phyloP scores from a whole-genome alignment of 2,329 filamentous ascomycete species.

The Stagonosporopsis rhizophila region DNA sequence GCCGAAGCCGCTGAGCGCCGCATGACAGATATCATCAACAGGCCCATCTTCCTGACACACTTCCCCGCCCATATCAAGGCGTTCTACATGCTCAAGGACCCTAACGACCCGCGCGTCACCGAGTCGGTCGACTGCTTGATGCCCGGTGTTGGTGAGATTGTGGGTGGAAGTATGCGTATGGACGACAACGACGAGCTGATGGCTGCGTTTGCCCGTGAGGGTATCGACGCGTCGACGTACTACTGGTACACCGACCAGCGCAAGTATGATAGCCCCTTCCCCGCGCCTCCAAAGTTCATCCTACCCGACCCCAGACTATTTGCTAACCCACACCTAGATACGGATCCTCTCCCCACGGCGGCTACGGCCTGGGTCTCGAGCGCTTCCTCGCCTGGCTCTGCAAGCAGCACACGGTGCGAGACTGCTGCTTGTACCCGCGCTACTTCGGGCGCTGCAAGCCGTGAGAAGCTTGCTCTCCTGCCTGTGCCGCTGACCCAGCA shows the following conservation, averaged over 20 bases:
- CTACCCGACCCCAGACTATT: not conserved
- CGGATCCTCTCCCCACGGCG: conserved; percentile 88
- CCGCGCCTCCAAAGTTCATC: no score
- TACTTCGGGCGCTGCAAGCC: conserved; percentile 84
- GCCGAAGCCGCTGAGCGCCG: conserved; percentile 94
- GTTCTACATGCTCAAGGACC: conserved; percentile 97
- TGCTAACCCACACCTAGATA: conserved; percentile 64
- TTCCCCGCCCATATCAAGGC: conserved; percentile 98
- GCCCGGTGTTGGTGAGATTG: conserved; percentile 96
- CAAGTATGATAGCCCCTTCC: no score
- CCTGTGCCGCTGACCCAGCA: not conserved
- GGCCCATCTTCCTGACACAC: conserved; percentile 94
- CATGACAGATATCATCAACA: conserved; percentile 97
- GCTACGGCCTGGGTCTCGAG: conserved; percentile 92
- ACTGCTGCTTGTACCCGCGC: conserved; percentile 78
- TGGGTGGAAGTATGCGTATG: conserved; percentile 97
- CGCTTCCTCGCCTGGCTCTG: conserved; percentile 75
- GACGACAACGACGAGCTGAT: conserved; percentile 84
- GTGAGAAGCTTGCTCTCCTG: conserved; percentile 50
- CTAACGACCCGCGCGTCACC: conserved; percentile 79
- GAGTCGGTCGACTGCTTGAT: conserved; percentile 88
- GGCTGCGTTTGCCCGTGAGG: conserved; percentile 84
- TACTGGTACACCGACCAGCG: conserved; percentile 99
- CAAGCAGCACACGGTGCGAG: conserved; percentile 69
- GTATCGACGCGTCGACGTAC: conserved; percentile 83